These are phyloP conservation scores for Juncus effusus DNA, from an alignment of 176 grass and related monocot species.

Conservation along the genomic window DNA sequence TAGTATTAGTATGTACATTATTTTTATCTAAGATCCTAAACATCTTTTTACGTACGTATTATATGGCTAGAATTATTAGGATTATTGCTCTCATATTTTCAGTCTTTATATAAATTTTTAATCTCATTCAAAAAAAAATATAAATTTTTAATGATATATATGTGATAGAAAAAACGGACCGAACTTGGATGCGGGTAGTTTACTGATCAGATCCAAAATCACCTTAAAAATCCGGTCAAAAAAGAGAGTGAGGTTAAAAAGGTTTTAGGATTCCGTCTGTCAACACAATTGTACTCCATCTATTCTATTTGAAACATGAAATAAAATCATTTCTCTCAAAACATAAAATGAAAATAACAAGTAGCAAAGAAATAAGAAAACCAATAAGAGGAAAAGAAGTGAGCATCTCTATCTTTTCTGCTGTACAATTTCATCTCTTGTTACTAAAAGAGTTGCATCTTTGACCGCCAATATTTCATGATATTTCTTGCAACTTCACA, in stretches of 20 bases:
- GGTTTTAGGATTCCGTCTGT: constrained; percentile 23
- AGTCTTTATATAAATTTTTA: too few relatives aligned
- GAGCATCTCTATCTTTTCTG: neutral
- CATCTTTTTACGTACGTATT: too few relatives aligned
- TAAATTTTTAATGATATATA: too few relatives aligned
- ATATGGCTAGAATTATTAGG: too few relatives aligned
- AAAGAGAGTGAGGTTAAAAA: constrained; percentile 11
- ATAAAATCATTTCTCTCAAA: neutral
- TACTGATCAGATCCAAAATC: neutral
- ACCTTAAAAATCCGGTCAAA: constrained; percentile 18
- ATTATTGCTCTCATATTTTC: too few relatives aligned
- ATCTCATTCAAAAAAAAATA: too few relatives aligned
- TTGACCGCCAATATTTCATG: constrained; percentile 9
- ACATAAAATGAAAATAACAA: neutral
- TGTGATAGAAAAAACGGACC: neutral
- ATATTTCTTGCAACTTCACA: neutral
- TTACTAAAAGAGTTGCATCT: constrained; percentile 3
- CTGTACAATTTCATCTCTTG: constrained; percentile 1
- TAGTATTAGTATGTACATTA: too few relatives aligned
- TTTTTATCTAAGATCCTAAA: too few relatives aligned
- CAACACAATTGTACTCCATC: constrained; percentile 9
- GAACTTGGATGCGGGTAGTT: neutral
- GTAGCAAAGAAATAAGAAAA: neutral
- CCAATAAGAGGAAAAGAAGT: neutral
- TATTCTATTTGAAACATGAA: neutral